phyloP scores from a whole-genome alignment of 257 asterid species.

The Nemophila menziesii region DNA sequence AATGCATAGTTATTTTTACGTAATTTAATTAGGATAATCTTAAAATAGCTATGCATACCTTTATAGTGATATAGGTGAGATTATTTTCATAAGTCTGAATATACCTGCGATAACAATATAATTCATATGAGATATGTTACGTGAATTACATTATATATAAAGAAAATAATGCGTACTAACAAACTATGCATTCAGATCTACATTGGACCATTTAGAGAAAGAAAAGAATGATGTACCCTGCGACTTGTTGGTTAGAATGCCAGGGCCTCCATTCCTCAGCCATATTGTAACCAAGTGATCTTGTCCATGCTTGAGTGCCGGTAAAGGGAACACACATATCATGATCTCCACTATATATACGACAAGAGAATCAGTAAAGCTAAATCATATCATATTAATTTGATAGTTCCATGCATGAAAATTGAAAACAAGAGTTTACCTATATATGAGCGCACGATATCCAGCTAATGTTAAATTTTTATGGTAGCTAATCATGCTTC shows the following conservation, averaged over 20 bases:
- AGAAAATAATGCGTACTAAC: too few relatives aligned
- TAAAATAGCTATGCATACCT: constrained; percentile 21
- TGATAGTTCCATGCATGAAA: background rate
- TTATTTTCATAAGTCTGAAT: constrained; percentile 28
- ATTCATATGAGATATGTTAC: background rate
- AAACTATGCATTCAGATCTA: too few relatives aligned
- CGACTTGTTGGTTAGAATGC: constrained; percentile 29
- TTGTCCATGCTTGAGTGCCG: constrained; percentile 51
- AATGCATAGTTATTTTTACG: background rate
- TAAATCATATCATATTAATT: too few relatives aligned
- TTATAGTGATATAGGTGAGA: constrained; percentile 45
- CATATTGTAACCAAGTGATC: constrained; percentile 29
- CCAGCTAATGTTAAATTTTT: constrained; percentile 34
- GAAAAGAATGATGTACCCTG: constrained; percentile 29
- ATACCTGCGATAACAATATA: constrained; percentile 22
- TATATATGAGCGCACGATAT: constrained; percentile 39
- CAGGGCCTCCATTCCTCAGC: constrained; percentile 47
- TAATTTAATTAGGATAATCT: background rate
- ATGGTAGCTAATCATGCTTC: constrained; percentile 49
- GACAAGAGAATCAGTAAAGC: too few relatives aligned
- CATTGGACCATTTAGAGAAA: too few relatives aligned
- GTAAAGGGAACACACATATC: constrained; percentile 60
- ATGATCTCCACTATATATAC: constrained; percentile 41
- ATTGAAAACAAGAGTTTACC: constrained; percentile 20
- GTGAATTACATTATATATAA: background rate